Percentiles rank a stretch among this genome's conserved stretches.
Conservation (phyloP, 2,329 filamentous ascomycete genomes). For the Fusarium sp. region DNA sequence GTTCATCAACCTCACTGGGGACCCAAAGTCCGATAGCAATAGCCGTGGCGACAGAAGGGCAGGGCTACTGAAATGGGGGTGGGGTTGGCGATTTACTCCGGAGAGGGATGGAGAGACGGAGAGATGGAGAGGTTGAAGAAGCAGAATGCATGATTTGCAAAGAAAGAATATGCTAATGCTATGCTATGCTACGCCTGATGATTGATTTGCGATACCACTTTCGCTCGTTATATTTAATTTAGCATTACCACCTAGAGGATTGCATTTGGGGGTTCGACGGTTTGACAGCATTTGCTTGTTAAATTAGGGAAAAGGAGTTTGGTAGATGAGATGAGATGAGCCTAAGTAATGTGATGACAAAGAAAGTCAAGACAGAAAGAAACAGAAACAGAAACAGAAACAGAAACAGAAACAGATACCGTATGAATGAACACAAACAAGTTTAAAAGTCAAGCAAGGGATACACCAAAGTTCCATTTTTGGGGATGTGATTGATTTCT, state of each 20-base stretch:
- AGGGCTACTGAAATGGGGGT: not conserved
- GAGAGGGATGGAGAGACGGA: not conserved
- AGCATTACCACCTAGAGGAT: constrained; percentile 21
- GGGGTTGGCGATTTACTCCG: constrained; percentile 11
- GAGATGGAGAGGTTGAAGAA: not conserved
- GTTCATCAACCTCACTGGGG: not conserved
- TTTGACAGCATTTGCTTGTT: constrained; percentile 34
- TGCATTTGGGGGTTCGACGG: constrained; percentile 28
- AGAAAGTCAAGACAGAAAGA: not conserved
- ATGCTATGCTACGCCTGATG: constrained; percentile 33
- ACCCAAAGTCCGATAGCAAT: constrained; percentile 8
- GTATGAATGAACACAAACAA: not conserved
- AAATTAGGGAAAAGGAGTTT: constrained; percentile 40
- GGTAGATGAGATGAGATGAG: constrained; percentile 20
- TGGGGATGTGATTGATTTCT: constrained; percentile 2
- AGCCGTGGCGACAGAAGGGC: not conserved
- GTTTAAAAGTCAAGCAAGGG: not conserved
- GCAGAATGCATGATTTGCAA: constrained; percentile 25
- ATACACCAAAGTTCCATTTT: constrained; percentile 29
- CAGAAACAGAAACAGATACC: not conserved
- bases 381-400: not conserved
- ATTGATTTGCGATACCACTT: constrained; percentile 42
- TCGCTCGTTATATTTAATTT: constrained; percentile 37
- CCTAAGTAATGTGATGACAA: constrained; percentile 14
- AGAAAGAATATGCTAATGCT: constrained; percentile 20